Evolutionary conservation across 2,329 filamentous ascomycete species (phyloP).

Genomic region (Aspergillus versicolor): DNA sequence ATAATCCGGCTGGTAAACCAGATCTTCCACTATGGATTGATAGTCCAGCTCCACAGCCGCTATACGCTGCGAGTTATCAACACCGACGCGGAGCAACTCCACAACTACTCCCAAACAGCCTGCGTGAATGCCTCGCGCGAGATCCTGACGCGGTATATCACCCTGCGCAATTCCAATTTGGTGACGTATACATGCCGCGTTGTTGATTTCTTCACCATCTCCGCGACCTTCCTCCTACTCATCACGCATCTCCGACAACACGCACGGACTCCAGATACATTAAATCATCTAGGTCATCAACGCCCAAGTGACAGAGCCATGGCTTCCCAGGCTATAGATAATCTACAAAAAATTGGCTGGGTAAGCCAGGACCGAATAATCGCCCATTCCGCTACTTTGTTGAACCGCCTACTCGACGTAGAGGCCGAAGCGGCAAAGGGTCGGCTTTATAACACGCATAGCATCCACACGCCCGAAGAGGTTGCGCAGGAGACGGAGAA

Average conservation of each 20-base stretch:
- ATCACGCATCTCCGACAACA: slow-evolving; percentile 28
- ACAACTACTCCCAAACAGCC: slow-evolving; percentile 52
- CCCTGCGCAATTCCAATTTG: slow-evolving; percentile 41
- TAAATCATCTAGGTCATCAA: slow-evolving; percentile 37
- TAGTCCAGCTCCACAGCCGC: slow-evolving; percentile 56
- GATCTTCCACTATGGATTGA: slow-evolving; percentile 51
- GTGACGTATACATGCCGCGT: slow-evolving; percentile 24
- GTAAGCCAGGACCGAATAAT: slow-evolving; percentile 32
- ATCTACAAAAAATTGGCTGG: slow-evolving; percentile 31
- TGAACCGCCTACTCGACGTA: slow-evolving; percentile 19
- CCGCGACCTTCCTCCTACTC: slow-evolving; percentile 25
- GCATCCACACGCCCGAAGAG: not conserved
- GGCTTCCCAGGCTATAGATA: slow-evolving; percentile 38
- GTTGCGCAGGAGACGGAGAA: not conserved
- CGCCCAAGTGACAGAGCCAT: slow-evolving; percentile 41
- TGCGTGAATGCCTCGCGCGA: slow-evolving; percentile 54
- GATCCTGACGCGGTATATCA: slow-evolving; percentile 50
- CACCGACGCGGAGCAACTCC: slow-evolving; percentile 29
- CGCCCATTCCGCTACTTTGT: slow-evolving; percentile 21
- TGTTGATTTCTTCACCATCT: slow-evolving; percentile 27
- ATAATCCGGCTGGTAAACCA: slow-evolving; percentile 46
- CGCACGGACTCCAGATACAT: not conserved
- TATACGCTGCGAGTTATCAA: slow-evolving; percentile 50
- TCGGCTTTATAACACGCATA: slow-evolving; percentile 1
- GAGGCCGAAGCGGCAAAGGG: slow-evolving; percentile 13